Evolutionary conservation across 1,284 basidiomycete genomes (phyloP), one percentile per base, ranked within the genome.

Genomic region (Hypsizygus ulmarius): DNA sequence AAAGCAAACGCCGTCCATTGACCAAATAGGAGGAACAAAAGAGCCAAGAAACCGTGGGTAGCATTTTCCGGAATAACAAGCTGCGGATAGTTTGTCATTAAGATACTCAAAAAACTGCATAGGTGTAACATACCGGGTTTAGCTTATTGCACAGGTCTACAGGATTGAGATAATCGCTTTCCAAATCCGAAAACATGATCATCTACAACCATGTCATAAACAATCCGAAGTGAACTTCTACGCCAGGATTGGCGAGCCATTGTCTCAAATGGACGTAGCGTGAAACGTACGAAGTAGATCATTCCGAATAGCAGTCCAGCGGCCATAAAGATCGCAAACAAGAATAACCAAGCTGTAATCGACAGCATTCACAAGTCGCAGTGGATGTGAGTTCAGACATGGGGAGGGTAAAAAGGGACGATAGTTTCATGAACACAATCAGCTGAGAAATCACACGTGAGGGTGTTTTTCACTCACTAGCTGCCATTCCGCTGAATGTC

Each of bases 121-220:
- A 0, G 7, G 32, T 12, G 18, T 37, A 29, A 64, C 67, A 48
- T 56, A 97, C 96, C 73, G 95, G 90, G 71, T 99, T 99, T 63
- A 99, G 87, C 77, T 97, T 98, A 76, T 98, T 98, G 78, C 97
- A 99, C 27, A 99, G 85, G 72, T 99, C 97, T 82, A 99, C 97
- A 47, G 96, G 96, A 74, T 99, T 99, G 77, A 99, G 95, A 75
- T 98, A 99, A 79, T 98, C 92, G 73, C 91, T 95, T 74, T 96
- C 93, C 64, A 97, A 76, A 75, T 97, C 94, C 42, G 92, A 95
- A 79, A 98, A 99, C 95, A 98, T 98, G 78, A 99, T 99, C 65
- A 99, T 97, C 96, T 98, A 36, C 21, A 25, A 10, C 27, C 36
- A 49, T 11, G 19, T 2, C n/a, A 19, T 36, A 12, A 33, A 4